Percentiles rank a stretch among this genome's conserved stretches.
Evolutionary conservation across 2,329 filamentous ascomycete species (phyloP).

Genomic region (Pseudocercospora pini-densiflorae): DNA sequence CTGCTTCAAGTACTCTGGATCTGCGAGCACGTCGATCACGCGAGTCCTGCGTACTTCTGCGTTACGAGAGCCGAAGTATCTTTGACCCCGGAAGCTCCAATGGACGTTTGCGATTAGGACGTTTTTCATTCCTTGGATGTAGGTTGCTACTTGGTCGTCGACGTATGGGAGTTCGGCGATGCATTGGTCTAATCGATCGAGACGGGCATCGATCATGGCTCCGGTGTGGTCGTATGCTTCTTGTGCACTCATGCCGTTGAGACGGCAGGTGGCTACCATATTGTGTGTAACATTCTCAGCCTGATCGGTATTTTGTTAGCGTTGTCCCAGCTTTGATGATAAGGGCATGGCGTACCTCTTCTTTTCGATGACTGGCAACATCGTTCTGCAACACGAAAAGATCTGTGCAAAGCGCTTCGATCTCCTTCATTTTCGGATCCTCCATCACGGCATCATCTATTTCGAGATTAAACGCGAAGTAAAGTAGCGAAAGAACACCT

Average conservation of each 20-base stretch:
- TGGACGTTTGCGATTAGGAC: constrained; percentile 11
- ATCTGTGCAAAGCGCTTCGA: constrained; percentile 1
- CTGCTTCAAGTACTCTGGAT: constrained; percentile 1
- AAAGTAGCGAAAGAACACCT: not conserved
- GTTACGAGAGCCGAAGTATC: constrained; percentile 10
- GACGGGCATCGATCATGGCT: constrained; percentile 1
- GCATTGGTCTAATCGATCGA: not conserved
- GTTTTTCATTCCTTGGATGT: constrained; percentile 12
- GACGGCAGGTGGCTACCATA: constrained; percentile 13
- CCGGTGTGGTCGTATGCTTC: constrained; percentile 11
- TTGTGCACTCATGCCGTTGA: constrained; percentile 10
- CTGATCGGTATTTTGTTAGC: not conserved
- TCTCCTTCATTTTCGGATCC: not conserved
- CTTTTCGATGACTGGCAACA: constrained; percentile 2
- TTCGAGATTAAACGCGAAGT: not conserved
- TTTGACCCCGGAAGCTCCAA: constrained; percentile 15
- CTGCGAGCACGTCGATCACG: not conserved
- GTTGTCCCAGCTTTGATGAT: not conserved
- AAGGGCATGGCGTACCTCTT: not conserved
- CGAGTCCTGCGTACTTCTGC: constrained; percentile 6
- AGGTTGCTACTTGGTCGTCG: constrained; percentile 6
- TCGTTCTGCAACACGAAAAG: constrained; percentile 8
- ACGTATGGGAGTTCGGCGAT: not conserved
- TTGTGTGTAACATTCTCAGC: constrained; percentile 13
- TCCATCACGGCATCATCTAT: not conserved